Evolutionary conservation across 2,329 filamentous ascomycete genomes (phyloP), one percentile per base, ranked within the genome.

Genomic region (Claviceps digitariae): DNA sequence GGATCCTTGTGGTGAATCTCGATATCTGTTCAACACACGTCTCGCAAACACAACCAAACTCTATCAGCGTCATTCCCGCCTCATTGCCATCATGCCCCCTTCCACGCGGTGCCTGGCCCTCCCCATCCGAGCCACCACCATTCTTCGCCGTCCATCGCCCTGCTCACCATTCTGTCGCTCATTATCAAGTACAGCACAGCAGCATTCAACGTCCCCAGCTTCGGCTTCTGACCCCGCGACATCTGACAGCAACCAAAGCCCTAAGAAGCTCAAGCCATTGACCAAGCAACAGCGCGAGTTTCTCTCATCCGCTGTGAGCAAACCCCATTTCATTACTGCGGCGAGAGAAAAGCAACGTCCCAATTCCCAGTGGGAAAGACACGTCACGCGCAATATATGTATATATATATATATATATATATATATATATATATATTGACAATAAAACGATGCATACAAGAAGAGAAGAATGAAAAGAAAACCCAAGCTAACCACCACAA

Each of bases 241-340:
- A 31, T 23, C 29, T 23, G n/a, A 38, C 31, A 25, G 20, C n/a
- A 7, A 23, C 46, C 21, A 23, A 13, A 25, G 4, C n/a, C n/a
- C 15, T 5, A 36, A 48, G 46, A 36, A 36, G 20, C 46, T 36
- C 56, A 81, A 84, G 65, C 76, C 83, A 10, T 73, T 93, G 48
- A 87, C 82, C 31, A 70, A 78, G 58, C 75, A 81, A 56, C 88
- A 95, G 64, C 78, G 81, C 55, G 77, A 84, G 54, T 94, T 85
- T 62, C 81, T 94, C 49, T 83, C 86, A 55, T 80, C 84, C 29
- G 88, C 88, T 17, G 81, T 84, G 72, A 59, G 76, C 40, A 20
- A 9, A 7, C 17, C 48, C 7, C 21, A 5, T 21, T 3, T 27
- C 7, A 17, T 46, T 21, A 7, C 21, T 3, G 13, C n/a, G 40